These are phyloP conservation scores for Agaricus subrufescens DNA, from an alignment of 768 basidiomycete species.

Conservation along the genomic window DNA sequence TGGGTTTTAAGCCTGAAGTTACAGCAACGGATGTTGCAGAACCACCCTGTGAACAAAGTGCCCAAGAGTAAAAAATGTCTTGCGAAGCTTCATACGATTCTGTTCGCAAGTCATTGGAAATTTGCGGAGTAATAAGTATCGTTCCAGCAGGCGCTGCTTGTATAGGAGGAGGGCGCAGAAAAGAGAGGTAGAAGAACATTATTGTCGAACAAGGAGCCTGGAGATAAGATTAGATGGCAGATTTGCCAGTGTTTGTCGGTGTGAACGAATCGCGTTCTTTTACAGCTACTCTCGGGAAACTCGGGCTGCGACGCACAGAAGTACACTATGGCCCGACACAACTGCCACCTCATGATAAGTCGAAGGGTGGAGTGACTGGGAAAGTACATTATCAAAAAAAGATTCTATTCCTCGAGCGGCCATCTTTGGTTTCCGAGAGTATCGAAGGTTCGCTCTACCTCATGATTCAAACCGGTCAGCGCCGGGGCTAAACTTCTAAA, in stretches of 20 bases:
- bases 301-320: no score
- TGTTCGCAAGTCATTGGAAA: slow-evolving; percentile 88
- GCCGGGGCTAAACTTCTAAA: no score
- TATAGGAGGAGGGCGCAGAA: slow-evolving; percentile 79
- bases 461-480: no score
- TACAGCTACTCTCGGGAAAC: no score
- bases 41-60: slow-evolving; percentile 12
- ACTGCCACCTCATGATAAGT: no score
- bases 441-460: neutral
- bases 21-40: slow-evolving; percentile 5
- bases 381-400: no score
- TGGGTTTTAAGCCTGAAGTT: slow-evolving; percentile 19
- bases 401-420: no score
- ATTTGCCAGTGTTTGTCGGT: neutral
- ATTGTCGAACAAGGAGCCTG: neutral
- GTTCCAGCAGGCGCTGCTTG: slow-evolving; percentile 36
- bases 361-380: no score
- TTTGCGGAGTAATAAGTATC: slow-evolving; percentile 71
- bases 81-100: slow-evolving; percentile 52
- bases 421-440: no score
- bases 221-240: neutral
- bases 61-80: slow-evolving; percentile 75
- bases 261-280: no score
- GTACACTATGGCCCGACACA: neutral
- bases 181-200: slow-evolving; percentile 90